Evolutionary conservation across 352 stramenopile genomes (phyloP), one percentile per base, ranked within the genome.

Genomic region (Labyrinthula sp.): DNA sequence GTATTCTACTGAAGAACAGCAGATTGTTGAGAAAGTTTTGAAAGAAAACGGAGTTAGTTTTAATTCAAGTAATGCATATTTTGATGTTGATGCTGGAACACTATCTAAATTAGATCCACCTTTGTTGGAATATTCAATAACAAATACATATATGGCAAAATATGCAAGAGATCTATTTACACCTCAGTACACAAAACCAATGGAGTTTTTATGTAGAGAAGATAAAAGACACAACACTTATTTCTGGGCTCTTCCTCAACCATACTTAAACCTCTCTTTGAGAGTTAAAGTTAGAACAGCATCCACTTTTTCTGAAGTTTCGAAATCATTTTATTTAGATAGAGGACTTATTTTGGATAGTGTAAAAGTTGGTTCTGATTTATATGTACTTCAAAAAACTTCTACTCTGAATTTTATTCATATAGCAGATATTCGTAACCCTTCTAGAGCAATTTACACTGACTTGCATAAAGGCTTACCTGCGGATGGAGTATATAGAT

Each of bases 1-100:
- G 1, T 84, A 79, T 52, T 71, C 79, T 49, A 58, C 58, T 23
- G 70, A 71, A 40, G 61, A 81, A 41, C 71, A 71, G 30, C 64
- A 65, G 40, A 62, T 77, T 23, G 59, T 84, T 4, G 67, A 68
- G 0, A 61, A 80, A 27, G 71, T 84, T 18, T 84, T 85, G 40
- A 33, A 33, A 15, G 29, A 37, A 14, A 21, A 65, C 23, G 57
- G 57, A 18, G 52, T 63, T 21, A 40, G 40, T 21, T 39, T 60
- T 30, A n/a, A n/a, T n/a, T n/a, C n/a, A n/a, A n/a, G n/a, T n/a
- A n/a, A n/a, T n/a, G n/a, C 35, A n/a, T n/a, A n/a, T n/a, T n/a
- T n/a, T n/a, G n/a, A n/a, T n/a, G n/a, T n/a, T n/a, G n/a, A n/a
- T n/a, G n/a, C n/a, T n/a, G n/a, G n/a, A n/a, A n/a, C n/a, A n/a